Percentiles rank a stretch among this genome's conserved stretches.
phyloP scores from a whole-genome alignment of 1,284 basidiomycete species.

The Apiotrichum brassicae region DNA sequence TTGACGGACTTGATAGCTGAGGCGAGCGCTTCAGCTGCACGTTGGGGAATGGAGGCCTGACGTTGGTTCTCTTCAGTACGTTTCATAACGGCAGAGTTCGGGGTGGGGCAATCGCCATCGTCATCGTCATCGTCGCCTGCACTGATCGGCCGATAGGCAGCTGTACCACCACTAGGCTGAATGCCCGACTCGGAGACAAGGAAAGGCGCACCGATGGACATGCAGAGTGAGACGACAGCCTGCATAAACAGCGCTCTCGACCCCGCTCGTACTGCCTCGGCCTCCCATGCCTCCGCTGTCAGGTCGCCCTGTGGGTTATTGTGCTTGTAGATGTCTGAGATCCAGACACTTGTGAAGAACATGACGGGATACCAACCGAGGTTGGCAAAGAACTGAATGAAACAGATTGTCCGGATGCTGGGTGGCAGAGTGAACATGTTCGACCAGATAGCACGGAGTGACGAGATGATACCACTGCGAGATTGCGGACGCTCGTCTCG shows the following conservation, averaged over 20 bases:
- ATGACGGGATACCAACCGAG: constrained; percentile 83
- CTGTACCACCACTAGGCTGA: constrained; percentile 15
- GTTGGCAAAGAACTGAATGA: constrained; percentile 70
- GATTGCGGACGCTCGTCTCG: constrained; percentile 48
- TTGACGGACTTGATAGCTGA: constrained; percentile 16
- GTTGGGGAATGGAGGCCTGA: constrained; percentile 2
- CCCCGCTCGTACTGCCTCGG: constrained; percentile 71
- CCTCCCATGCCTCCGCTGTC: constrained; percentile 45
- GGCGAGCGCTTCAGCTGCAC: constrained; percentile 7
- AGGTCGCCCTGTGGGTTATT: constrained; percentile 33
- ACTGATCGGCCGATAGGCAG: background rate
- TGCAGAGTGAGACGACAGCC: constrained; percentile 61
- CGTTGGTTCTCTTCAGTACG: constrained; percentile 3
- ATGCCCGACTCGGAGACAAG: constrained; percentile 53
- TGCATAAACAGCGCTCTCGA: constrained; percentile 75
- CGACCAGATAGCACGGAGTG: constrained; percentile 54
- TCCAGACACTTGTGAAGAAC: constrained; percentile 80
- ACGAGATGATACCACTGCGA: constrained; percentile 28
- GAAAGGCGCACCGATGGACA: constrained; percentile 67
- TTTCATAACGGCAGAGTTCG: constrained; percentile 17
- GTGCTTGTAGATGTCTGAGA: constrained; percentile 74
- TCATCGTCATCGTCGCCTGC: constrained; percentile 5
- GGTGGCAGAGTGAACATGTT: constrained; percentile 64
- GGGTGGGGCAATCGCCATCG: constrained; percentile 7
- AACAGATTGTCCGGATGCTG: constrained; percentile 68